Evolutionary conservation across 1,139 yeast species (phyloP), one percentile per base, ranked within the genome.

Genomic region (Blastobotrys buckinghamii): DNA sequence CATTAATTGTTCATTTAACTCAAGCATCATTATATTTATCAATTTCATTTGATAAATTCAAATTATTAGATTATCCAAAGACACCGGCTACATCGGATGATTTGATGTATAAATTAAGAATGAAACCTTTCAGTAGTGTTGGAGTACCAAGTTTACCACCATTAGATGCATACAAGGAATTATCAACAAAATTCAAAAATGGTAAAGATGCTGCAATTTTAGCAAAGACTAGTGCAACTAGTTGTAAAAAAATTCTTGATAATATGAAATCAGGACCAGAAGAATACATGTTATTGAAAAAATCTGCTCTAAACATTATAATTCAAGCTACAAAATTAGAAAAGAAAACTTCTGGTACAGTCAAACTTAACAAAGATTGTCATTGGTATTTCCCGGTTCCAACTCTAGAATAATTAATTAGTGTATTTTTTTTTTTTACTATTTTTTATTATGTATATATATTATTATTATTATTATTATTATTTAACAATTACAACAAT

Each of bases 111-210:
- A 71, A 76, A 20, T 68, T 89, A 41, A 76, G 96, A 55, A 78
- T 89, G 77, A 89, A 88, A 62, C 82, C 95, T 2, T 88, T 86
- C 70, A 79, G 86, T 16, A 77, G 90, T 0, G 84, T 90, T 16
- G 96, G 95, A 0, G 82, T 82, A 6, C 97, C 97, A 0, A 74
- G 73, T 5, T 62, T 77, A 45, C 86, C 92, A 2, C 63, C 70
- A 0, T 82, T 68, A 58, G 63, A 66, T 20, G 59, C 56, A 37
- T 57, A 40, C 52, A 7, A 8, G n/a, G 13, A 15, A 20, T 26
- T 32, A 15, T 7, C 16, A 9, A 29, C 26, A 12, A 34, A 26
- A 36, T 37, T 39, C 26, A 43, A 36, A 15, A 39, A 35, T 20
- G 39, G 40, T n/a, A 29, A 45, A 15, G 53, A 53, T 20, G 42